phyloP scores from a whole-genome alignment of 345 rosid genomes.

The Corchorus capsularis region DNA sequence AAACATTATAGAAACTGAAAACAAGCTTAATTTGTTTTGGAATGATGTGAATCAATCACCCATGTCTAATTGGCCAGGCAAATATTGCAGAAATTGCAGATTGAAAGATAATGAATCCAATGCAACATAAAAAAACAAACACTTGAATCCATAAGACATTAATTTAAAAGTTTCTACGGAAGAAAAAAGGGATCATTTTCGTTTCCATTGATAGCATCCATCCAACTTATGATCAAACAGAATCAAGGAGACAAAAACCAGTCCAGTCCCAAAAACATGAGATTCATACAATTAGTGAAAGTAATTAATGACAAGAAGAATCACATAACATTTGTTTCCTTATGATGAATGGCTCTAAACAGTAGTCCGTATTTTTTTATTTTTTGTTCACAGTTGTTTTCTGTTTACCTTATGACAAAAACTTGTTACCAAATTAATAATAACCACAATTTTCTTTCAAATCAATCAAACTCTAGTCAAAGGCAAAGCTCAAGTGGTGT shows the following conservation, averaged over 20 bases:
- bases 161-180: background rate
- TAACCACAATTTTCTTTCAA: background rate
- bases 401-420: background rate
- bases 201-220: background rate
- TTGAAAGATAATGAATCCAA: background rate
- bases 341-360: background rate
- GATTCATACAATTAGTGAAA: too few species aligned
- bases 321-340: background rate
- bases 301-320: too few species aligned
- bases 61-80: background rate
- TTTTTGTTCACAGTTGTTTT: background rate
- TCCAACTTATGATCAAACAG: background rate
- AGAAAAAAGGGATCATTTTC: background rate
- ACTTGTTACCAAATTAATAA: background rate
- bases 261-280: too few species aligned
- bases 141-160: background rate
- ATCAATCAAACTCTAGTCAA: background rate
- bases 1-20: background rate
- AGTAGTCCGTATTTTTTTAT: too few species aligned
- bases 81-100: background rate
- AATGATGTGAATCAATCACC: background rate
- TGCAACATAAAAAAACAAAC: background rate
- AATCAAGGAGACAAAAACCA: background rate
- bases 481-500: background rate
- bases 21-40: background rate